A percentile compares a stretch with the other conserved stretches of the same genome.
Conservation (phyloP, 2,329 filamentous ascomycete genomes). For the Nemania abortiva region DNA sequence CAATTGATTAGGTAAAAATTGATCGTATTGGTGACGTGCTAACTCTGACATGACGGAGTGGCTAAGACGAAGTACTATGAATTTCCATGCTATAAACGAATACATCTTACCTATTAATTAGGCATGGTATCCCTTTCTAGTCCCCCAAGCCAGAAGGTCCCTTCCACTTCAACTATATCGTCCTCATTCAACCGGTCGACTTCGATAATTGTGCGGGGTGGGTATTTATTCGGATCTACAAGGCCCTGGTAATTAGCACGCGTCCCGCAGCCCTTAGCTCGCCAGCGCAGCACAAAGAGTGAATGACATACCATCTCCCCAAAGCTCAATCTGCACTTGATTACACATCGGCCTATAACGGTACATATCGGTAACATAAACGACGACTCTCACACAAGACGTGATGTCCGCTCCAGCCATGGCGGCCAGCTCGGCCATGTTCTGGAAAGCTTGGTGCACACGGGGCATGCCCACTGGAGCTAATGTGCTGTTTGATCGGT, state of each 20-base stretch:
- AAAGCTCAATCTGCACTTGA: constrained; percentile 47
- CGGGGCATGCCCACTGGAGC: constrained; percentile 47
- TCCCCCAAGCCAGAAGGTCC: constrained; percentile 44
- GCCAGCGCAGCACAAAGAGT: no score
- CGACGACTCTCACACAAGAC: constrained; percentile 44
- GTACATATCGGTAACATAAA: constrained; percentile 53
- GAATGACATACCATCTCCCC: constrained; percentile 40
- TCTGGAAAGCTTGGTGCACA: constrained; percentile 51
- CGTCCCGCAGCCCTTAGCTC: no score
- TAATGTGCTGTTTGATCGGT: constrained; percentile 49
- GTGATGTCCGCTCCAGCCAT: constrained; percentile 47
- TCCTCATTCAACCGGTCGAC: constrained; percentile 52
- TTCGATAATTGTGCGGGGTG: constrained; percentile 45
- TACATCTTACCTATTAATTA: no score
- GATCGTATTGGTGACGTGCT: no score
- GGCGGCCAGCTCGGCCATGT: constrained; percentile 50
- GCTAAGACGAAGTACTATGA: no score
- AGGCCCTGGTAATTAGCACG: background rate
- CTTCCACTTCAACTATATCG: constrained; percentile 52
- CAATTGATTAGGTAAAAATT: no score
- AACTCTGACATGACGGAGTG: no score
- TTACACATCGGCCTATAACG: constrained; percentile 52
- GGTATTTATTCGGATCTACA: constrained; percentile 46
- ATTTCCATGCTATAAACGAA: no score
- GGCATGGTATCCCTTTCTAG: no score